Percentiles rank a stretch among this genome's conserved stretches.
Conservation (phyloP, 208 protist species). For the Trypanosoma lewisi region DNA sequence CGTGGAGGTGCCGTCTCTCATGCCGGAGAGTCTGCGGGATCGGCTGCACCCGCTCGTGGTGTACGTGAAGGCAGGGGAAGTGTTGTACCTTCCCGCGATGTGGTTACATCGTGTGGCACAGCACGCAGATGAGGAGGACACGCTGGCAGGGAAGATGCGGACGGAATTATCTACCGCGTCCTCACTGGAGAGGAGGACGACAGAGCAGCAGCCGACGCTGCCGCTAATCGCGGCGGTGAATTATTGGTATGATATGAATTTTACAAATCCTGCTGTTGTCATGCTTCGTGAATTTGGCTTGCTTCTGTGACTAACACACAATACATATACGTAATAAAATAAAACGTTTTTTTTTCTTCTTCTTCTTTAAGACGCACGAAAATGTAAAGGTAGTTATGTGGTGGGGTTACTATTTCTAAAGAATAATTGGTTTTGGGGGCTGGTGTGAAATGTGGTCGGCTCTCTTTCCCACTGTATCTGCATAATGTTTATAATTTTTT, state of each 20-base stretch:
- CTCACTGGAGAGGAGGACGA: neutral
- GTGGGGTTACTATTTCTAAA: no score
- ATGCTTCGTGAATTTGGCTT: constrained; percentile 83
- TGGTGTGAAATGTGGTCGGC: no score
- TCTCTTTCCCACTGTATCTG: no score
- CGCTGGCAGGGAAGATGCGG: constrained; percentile 6
- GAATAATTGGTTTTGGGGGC: no score
- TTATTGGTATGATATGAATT: constrained; percentile 93
- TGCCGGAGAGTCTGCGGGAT: constrained; percentile 22
- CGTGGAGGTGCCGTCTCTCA: constrained; percentile 27
- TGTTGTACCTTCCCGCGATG: constrained; percentile 88
- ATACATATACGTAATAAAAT: neutral
- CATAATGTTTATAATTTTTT: constrained; percentile 9
- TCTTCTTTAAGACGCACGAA: no score
- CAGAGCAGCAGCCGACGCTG: constrained; percentile 31
- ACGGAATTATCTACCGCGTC: no score
- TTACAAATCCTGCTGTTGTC: constrained; percentile 74
- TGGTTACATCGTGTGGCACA: constrained; percentile 92
- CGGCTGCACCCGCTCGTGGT: constrained; percentile 68
- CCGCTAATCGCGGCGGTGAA: constrained; percentile 90
- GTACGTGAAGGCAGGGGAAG: constrained; percentile 80
- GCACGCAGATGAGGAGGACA: constrained; percentile 63
- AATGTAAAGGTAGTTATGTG: no score
- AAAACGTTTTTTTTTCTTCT: no score
- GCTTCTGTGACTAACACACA: constrained; percentile 40